Base-by-base conservation (phyloP, 176 grass and related monocot genomes). In the Avena eriantha region DNA sequence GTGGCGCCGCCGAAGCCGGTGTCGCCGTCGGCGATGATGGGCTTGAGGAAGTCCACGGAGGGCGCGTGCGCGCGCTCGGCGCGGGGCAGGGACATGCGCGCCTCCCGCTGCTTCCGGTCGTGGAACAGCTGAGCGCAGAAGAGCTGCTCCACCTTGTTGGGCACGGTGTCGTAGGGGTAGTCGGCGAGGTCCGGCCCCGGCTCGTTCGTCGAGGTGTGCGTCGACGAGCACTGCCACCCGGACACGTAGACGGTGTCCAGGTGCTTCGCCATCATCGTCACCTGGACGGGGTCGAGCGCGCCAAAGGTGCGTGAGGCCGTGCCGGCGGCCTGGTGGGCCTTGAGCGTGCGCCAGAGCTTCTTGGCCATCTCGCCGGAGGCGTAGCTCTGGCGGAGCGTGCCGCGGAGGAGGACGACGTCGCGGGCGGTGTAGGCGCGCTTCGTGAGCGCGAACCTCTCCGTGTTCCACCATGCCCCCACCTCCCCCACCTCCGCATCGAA, bases 121-220 rank as follows among this genome's bases (percentile, higher is more conserved):
- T 98, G 95, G 82, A 90, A 95, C 35, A 82, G 85, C 75, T 95
- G 95, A 10, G 91, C 91, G 77, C 86, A 89, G 85, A 98, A 98
- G 45, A 98, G 95, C 78, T 98, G 95, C 33, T 93, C 95, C 0
- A 98, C 95, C 83, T 98, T 95, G 87, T 98, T 95, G 35, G 95
- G 93, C 47, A 93, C 95, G 7, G 95, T 95, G 95, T 98, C 95
- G 84, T 98, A 98, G 22, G 95, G 93, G 89, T 98, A 98, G 87
- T 98, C 95, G 8, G 95, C 95, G 81, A 98, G 93, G 89, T 98
- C 93, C 0, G 95, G 95, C 4, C 95, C 95, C 4, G 91, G 93
- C 87, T 98, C 95, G 21, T 95, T 93, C 19, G 80, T 95, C 19
- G 83, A 67, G 71, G 95, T 98, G 87, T 98, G 95, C 31, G 95